These are phyloP conservation scores for Kalmanozyma brasiliensis DNA, from an alignment of 1,284 basidiomycete genomes.

Conservation along the genomic window DNA sequence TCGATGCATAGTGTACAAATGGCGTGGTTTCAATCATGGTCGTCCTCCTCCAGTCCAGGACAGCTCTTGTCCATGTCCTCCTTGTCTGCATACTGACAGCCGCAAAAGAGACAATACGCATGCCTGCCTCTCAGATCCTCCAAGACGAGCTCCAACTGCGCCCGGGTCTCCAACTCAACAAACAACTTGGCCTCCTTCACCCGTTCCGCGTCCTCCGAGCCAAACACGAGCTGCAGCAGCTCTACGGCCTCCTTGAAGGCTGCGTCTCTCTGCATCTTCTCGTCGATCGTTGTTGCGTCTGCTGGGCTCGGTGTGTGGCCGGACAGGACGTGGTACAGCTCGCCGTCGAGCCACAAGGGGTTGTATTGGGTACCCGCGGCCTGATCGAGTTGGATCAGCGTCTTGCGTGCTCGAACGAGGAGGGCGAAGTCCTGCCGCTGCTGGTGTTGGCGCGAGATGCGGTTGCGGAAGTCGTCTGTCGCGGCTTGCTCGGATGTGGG, in stretches of 20 bases:
- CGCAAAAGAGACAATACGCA: conserved; percentile 50
- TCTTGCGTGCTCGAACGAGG: conserved; percentile 38
- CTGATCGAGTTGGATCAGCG: conserved; percentile 38
- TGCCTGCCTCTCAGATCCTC: conserved; percentile 25
- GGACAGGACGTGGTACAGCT: conserved; percentile 17
- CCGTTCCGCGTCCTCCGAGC: not conserved
- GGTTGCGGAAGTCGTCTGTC: conserved; percentile 30
- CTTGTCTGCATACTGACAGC: conserved; percentile 25
- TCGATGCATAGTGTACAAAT: not conserved
- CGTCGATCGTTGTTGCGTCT: conserved; percentile 18
- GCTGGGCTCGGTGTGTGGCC: conserved; percentile 10
- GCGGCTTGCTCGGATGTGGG: not conserved
- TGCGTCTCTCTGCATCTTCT: conserved; percentile 20
- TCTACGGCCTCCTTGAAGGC: conserved; percentile 21
- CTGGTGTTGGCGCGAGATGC: conserved; percentile 19
- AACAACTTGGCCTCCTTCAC: conserved; percentile 24
- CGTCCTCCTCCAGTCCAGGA: conserved; percentile 45
- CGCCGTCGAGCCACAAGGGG: conserved; percentile 51
- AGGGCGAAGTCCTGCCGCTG: conserved; percentile 32
- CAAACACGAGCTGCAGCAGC: conserved; percentile 31
- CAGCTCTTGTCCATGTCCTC: conserved; percentile 30
- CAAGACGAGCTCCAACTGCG: conserved; percentile 36
- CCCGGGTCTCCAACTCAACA: conserved; percentile 6
- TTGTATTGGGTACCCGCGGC: conserved; percentile 27
- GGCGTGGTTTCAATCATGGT: conserved; percentile 39